Percentiles rank a stretch among this genome's conserved stretches.
phyloP scores from a whole-genome alignment of 805 yeast species.

The Ogataea nitratoaversa region DNA sequence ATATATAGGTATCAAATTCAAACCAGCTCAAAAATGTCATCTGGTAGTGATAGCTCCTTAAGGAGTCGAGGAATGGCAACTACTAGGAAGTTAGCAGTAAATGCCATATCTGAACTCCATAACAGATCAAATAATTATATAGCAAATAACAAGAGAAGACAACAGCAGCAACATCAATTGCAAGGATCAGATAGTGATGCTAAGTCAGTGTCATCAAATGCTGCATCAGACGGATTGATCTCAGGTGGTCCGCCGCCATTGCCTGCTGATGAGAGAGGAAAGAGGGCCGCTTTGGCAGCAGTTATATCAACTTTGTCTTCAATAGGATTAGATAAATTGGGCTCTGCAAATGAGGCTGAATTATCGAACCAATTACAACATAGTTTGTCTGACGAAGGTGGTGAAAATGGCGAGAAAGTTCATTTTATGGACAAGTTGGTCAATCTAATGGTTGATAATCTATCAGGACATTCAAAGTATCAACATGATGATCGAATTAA shows the following conservation, averaged over 20 bases:
- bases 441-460: constrained; percentile 49
- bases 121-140: constrained; percentile 21
- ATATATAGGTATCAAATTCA: too few relatives aligned
- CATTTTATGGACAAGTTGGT: constrained; percentile 59
- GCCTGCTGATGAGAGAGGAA: constrained; percentile 17
- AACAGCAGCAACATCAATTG: constrained; percentile 1
- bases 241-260: too few relatives aligned
- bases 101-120: constrained; percentile 21
- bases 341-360: constrained; percentile 10
- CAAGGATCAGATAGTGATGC: too few relatives aligned
- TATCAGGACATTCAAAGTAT: constrained; percentile 35
- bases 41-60: not conserved
- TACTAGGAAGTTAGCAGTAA: constrained; percentile 17
- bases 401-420: constrained; percentile 25
- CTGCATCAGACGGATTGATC: too few relatives aligned
- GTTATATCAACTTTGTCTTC: constrained; percentile 42
- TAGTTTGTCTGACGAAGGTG: constrained; percentile 11
- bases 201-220: too few relatives aligned
- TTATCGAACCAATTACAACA: constrained; percentile 1
- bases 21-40: not conserved
- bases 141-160: constrained; percentile 1
- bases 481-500: constrained; percentile 30
- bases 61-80: constrained; percentile 9
- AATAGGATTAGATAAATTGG: constrained; percentile 39
- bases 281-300: constrained; percentile 34